Evolutionary conservation across 805 yeast species (phyloP).

Genomic region (Nakazawaea holstii): DNA sequence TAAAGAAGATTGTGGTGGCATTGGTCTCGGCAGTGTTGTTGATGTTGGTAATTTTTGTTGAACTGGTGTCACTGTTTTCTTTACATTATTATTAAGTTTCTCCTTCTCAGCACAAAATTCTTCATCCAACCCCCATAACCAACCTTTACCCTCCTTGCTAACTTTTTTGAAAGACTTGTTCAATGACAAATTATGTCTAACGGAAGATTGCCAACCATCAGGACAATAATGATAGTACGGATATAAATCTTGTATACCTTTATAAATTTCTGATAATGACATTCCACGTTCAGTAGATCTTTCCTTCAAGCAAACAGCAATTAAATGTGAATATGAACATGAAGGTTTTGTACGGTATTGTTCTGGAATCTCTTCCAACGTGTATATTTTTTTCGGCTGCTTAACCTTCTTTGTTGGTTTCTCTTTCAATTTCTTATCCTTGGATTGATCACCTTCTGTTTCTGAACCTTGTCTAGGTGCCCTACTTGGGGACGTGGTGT

Average conservation of each 20-base stretch:
- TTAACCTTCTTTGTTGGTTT: slow-evolving; percentile 42
- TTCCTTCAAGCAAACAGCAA: slow-evolving; percentile 71
- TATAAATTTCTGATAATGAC: slow-evolving; percentile 79
- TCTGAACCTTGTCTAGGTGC: not conserved
- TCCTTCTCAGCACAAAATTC: slow-evolving; percentile 80
- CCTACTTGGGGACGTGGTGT: not conserved
- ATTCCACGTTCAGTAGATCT: slow-evolving; percentile 66
- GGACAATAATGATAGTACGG: slow-evolving; percentile 93
- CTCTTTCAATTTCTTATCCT: slow-evolving; percentile 12
- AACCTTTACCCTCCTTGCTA: slow-evolving; percentile 85
- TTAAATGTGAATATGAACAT: slow-evolving; percentile 72
- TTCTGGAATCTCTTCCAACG: slow-evolving; percentile 82
- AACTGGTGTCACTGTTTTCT: slow-evolving; percentile 45
- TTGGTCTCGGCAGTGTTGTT: not conserved
- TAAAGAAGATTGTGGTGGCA: slow-evolving; percentile 14
- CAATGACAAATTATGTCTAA: slow-evolving; percentile 81
- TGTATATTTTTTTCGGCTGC: slow-evolving; percentile 59
- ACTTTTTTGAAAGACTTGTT: slow-evolving; percentile 82
- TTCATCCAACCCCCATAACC: slow-evolving; percentile 93
- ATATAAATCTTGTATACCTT: slow-evolving; percentile 78
- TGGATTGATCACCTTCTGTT: not conserved
- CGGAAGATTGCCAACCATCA: slow-evolving; percentile 96
- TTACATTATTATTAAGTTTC: slow-evolving; percentile 38
- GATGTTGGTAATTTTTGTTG: slow-evolving; percentile 18
- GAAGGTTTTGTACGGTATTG: slow-evolving; percentile 83